Conservation (phyloP, 2,329 filamentous ascomycete genomes). For the Aspergillus pseudoviridinutans region DNA sequence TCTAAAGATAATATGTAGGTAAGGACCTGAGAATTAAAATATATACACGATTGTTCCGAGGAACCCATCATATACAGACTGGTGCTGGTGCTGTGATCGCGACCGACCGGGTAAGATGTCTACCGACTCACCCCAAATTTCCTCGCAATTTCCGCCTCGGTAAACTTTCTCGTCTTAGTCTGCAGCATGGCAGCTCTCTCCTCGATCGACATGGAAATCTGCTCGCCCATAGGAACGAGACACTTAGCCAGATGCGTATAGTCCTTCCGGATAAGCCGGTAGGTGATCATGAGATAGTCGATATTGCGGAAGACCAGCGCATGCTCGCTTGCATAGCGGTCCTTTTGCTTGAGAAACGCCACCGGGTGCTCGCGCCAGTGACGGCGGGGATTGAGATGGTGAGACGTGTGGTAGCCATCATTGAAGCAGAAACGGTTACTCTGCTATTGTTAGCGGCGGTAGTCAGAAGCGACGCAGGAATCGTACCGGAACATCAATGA, state of each 20-base stretch:
- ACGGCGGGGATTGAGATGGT: conserved; percentile 38
- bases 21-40: neutral
- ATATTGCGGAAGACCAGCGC: conserved; percentile 78
- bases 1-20: neutral
- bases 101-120: neutral
- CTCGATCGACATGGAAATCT: conserved; percentile 62
- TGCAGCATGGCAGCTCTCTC: conserved; percentile 61
- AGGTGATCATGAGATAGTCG: conserved; percentile 73
- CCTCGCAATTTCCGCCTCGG: conserved; percentile 56
- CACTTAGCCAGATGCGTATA: conserved; percentile 66
- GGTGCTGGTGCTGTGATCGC: neutral
- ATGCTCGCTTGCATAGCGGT: conserved; percentile 60
- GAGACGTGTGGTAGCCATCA: conserved; percentile 74
- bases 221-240: conserved; percentile 69
- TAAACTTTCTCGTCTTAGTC: conserved; percentile 62
- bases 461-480: neutral
- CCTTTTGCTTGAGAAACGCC: conserved; percentile 67
- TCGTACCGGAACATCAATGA: conserved; percentile 73
- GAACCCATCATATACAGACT: neutral
- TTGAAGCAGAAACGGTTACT: conserved; percentile 81
- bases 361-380: conserved; percentile 80
- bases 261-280: conserved; percentile 65
- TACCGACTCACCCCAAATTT: neutral
- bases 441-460: conserved; percentile 37
- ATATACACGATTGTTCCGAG: neutral